These are phyloP conservation scores for Aspergillus puulaauensis DNA, from an alignment of 2,329 filamentous ascomycete genomes.

Conservation along the genomic window DNA sequence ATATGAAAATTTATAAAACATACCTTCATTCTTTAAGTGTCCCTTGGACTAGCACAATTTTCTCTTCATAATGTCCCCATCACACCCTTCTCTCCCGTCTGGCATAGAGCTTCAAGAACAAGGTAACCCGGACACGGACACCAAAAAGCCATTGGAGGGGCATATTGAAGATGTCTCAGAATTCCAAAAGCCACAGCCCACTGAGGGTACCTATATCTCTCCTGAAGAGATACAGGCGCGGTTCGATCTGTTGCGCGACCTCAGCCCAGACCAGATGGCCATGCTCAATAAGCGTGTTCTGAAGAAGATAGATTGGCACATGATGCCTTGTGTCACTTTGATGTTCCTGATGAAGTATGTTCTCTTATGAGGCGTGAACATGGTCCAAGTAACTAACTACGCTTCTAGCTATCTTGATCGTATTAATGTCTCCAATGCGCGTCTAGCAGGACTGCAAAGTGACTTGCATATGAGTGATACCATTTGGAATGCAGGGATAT, in stretches of 20 bases:
- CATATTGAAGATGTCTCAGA: neutral
- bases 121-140: neutral
- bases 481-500: conserved; percentile 13
- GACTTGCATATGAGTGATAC: conserved; percentile 16
- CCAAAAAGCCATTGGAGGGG: neutral
- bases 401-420: conserved; percentile 10
- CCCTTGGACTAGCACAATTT: neutral
- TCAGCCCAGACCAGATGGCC: neutral
- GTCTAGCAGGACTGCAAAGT: conserved; percentile 11
- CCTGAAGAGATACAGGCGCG: neutral
- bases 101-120: neutral
- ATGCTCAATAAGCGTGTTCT: neutral
- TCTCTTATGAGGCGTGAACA: too few species aligned
- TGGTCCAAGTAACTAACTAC: neutral
- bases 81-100: too few species aligned
- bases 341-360: neutral
- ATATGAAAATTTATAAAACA: neutral
- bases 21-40: neutral
- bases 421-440: conserved; percentile 14
- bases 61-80: neutral
- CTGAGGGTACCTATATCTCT: neutral
- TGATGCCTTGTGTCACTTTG: neutral
- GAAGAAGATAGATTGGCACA: neutral
- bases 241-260: neutral
- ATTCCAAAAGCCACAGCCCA: conserved; percentile 10